These are phyloP conservation scores for Lagenidium giganteum DNA, from an alignment of 352 stramenopile species.

Conservation along the genomic window DNA sequence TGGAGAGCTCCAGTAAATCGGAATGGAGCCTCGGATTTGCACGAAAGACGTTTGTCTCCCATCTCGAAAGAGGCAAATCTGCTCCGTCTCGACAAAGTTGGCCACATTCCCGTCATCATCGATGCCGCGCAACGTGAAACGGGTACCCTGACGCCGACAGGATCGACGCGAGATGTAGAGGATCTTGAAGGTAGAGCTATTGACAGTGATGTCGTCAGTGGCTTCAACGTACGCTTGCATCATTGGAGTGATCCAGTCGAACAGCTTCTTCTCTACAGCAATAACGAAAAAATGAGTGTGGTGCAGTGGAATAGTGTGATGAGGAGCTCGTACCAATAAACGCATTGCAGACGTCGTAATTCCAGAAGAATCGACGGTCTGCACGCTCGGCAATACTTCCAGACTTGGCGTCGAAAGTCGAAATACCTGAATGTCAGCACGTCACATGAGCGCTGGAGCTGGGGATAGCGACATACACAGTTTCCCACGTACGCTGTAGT, in stretches of 20 bases:
- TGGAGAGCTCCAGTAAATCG: slow-evolving; percentile 89
- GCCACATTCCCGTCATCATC: slow-evolving; percentile 88
- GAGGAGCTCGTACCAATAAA: slow-evolving; percentile 38
- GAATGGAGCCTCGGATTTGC: slow-evolving; percentile 93
- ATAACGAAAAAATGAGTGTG: background rate
- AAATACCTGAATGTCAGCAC: slow-evolving; percentile 30
- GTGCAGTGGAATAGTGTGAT: too few relatives aligned
- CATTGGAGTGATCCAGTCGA: slow-evolving; percentile 77
- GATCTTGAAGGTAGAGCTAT: slow-evolving; percentile 52
- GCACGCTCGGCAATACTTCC: slow-evolving; percentile 63
- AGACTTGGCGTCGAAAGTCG: slow-evolving; percentile 39
- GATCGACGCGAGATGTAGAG: slow-evolving; percentile 73
- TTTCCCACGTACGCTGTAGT: slow-evolving; percentile 65
- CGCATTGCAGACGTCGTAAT: slow-evolving; percentile 61
- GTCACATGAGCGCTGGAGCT: background rate
- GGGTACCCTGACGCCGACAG: slow-evolving; percentile 79
- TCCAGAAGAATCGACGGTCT: slow-evolving; percentile 92
- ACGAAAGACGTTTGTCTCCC: slow-evolving; percentile 55
- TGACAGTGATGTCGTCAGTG: slow-evolving; percentile 37
- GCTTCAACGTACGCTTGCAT: slow-evolving; percentile 62
- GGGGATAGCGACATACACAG: slow-evolving; percentile 1
- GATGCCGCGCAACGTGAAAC: slow-evolving; percentile 92
- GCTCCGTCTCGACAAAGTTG: slow-evolving; percentile 96
- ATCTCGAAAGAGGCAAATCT: slow-evolving; percentile 81
- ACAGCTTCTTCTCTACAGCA: slow-evolving; percentile 62